phyloP scores from a whole-genome alignment of 495 filamentous ascomycete species.

The Penicillium dipodomyicola region DNA sequence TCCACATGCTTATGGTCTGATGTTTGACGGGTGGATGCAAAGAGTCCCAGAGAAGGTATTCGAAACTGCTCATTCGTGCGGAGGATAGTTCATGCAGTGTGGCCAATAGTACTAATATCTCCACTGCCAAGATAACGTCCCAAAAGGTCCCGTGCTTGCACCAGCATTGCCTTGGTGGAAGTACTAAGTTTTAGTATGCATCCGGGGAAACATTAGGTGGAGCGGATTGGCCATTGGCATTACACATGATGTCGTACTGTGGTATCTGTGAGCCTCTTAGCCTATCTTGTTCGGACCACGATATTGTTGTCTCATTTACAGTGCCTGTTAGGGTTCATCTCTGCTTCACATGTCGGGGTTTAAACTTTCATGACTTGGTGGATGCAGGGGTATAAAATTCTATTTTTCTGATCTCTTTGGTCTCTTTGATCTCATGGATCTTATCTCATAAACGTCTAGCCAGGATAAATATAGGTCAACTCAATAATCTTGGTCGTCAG shows the following conservation, averaged over 20 bases:
- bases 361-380: neutral
- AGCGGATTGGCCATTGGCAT: neutral
- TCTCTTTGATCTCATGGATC: neutral
- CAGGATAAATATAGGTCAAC: constrained; percentile 3
- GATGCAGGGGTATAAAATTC: constrained; percentile 8
- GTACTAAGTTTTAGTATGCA: constrained; percentile 4
- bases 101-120: neutral
- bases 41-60: neutral
- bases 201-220: constrained; percentile 5
- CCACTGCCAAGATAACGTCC: constrained; percentile 6
- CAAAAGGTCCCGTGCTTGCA: neutral
- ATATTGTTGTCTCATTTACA: neutral
- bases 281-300: neutral
- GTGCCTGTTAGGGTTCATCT: neutral
- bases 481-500: constrained; percentile 24
- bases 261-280: neutral
- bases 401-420: constrained; percentile 6
- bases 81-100: constrained; percentile 3
- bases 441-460: constrained; percentile 3
- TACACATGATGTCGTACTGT: neutral
- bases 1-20: neutral
- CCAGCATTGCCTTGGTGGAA: neutral
- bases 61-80: constrained; percentile 3
- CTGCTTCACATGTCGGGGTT: neutral
- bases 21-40: neutral